Conservation (phyloP, 176 grass and related monocot species). For the Thalia dealbata region DNA sequence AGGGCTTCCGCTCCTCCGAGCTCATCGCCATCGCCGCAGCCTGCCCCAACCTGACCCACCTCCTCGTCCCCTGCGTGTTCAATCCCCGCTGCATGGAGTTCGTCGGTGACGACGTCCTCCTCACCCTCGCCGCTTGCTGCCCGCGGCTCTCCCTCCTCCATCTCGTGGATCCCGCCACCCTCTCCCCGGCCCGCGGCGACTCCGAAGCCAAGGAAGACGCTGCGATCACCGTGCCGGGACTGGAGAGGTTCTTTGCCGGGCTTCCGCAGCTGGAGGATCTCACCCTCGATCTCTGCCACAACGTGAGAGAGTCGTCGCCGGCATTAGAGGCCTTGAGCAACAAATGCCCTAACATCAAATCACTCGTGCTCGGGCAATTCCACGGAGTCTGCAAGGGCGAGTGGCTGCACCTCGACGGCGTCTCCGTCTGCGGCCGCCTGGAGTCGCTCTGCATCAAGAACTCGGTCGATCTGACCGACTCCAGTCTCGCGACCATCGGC, state of each 20-base stretch:
- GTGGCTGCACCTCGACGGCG: slow-evolving; percentile 67
- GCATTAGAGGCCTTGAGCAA: slow-evolving; percentile 55
- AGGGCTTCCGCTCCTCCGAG: slow-evolving; percentile 65
- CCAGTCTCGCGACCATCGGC: slow-evolving; percentile 46
- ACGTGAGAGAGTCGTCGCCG: slow-evolving; percentile 42
- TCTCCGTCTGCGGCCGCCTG: slow-evolving; percentile 70
- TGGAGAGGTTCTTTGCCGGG: slow-evolving; percentile 46
- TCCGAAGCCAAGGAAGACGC: slow-evolving; percentile 35
- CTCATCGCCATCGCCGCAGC: slow-evolving; percentile 36
- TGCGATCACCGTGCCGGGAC: slow-evolving; percentile 43
- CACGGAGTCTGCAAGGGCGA: slow-evolving; percentile 63
- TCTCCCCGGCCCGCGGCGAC: slow-evolving; percentile 9
- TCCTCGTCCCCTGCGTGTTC: slow-evolving; percentile 68
- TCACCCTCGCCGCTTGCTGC: slow-evolving; percentile 42
- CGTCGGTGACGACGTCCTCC: slow-evolving; percentile 49
- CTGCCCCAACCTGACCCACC: slow-evolving; percentile 52
- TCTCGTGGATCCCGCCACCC: slow-evolving; percentile 56
- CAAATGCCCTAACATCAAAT: slow-evolving; percentile 45
- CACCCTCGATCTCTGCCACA: slow-evolving; percentile 65
- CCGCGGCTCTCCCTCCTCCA: slow-evolving; percentile 47
- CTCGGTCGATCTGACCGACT: slow-evolving; percentile 65
- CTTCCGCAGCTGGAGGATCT: slow-evolving; percentile 61
- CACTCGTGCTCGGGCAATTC: slow-evolving; percentile 63
- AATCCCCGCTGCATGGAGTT: slow-evolving; percentile 65
- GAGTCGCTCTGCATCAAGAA: slow-evolving; percentile 62